Percentiles rank a stretch among this genome's conserved stretches.
These are phyloP conservation scores for Cicer yamashitae DNA, from an alignment of 306 rosid species.

Conservation along the genomic window DNA sequence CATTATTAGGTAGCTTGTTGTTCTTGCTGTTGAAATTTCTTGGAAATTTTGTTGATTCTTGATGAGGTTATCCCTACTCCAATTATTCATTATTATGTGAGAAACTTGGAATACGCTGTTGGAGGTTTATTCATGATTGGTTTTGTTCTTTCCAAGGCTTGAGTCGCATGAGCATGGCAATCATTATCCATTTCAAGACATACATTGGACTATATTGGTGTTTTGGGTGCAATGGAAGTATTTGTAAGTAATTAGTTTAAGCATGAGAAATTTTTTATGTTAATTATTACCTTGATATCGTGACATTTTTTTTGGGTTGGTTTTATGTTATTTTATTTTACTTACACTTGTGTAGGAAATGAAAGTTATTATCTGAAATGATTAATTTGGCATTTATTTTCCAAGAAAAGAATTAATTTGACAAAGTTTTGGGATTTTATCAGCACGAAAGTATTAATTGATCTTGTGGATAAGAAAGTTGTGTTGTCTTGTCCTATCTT, in stretches of 20 bases:
- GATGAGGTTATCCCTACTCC: not conserved
- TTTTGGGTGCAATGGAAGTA: constrained; percentile 8
- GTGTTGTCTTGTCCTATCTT: not conserved
- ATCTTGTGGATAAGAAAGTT: constrained; percentile 16
- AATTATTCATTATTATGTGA: not conserved
- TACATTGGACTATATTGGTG: not conserved
- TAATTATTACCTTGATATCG: not conserved
- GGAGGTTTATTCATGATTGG: constrained; percentile 17
- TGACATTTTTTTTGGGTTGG: not conserved
- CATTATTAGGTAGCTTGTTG: constrained; percentile 24
- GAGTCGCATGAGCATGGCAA: not conserved
- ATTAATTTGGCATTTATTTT: constrained; percentile 1
- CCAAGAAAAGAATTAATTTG: constrained; percentile 4
- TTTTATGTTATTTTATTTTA: not conserved
- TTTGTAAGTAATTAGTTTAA: not conserved
- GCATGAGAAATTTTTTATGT: not conserved
- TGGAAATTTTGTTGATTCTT: constrained; percentile 8
- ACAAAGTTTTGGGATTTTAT: not conserved
- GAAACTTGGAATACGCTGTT: constrained; percentile 11
- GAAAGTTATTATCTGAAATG: not conserved
- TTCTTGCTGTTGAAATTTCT: constrained; percentile 12
- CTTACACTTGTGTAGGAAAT: not conserved
- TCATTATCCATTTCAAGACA: not conserved
- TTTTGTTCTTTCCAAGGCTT: constrained; percentile 18
- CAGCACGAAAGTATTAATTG: constrained; percentile 3